phyloP scores from a whole-genome alignment of 768 basidiomycete genomes.

The Agaricus subrufescens region DNA sequence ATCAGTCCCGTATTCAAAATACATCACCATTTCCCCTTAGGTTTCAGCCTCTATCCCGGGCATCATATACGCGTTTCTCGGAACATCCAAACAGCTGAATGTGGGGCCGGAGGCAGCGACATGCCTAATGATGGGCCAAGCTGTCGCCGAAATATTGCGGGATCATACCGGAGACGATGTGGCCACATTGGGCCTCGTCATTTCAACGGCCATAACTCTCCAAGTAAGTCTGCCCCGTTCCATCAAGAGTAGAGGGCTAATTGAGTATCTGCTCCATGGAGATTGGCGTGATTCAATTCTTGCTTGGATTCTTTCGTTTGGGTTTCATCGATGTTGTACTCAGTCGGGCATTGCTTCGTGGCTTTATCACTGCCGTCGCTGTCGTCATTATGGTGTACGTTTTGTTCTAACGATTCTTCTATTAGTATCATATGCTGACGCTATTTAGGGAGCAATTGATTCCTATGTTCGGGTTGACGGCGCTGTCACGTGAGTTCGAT shows the following conservation, averaged over 20 bases:
- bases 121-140: constrained; percentile 83
- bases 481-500: constrained; percentile 48
- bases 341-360: constrained; percentile 81
- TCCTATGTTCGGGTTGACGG: constrained; percentile 81
- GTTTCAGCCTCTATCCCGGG: constrained; percentile 85
- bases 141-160: constrained; percentile 65
- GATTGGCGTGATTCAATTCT: constrained; percentile 82
- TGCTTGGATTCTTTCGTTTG: constrained; percentile 82
- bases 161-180: constrained; percentile 37
- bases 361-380: constrained; percentile 83
- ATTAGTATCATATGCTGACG: background rate
- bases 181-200: constrained; percentile 55
- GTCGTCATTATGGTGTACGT: constrained; percentile 81
- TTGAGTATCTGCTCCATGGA: constrained; percentile 19
- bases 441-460: constrained; percentile 69
- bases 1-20: background rate
- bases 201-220: constrained; percentile 79
- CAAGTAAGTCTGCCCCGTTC: constrained; percentile 44
- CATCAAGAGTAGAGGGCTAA: background rate
- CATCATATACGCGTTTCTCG: constrained; percentile 86
- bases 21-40: constrained; percentile 28
- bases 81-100: constrained; percentile 76
- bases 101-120: constrained; percentile 89
- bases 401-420: background rate
- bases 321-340: constrained; percentile 94